Evolutionary conservation across 2,329 filamentous ascomycete genomes (phyloP), one percentile per base, ranked within the genome.

Genomic region (Fusarium metavorans): DNA sequence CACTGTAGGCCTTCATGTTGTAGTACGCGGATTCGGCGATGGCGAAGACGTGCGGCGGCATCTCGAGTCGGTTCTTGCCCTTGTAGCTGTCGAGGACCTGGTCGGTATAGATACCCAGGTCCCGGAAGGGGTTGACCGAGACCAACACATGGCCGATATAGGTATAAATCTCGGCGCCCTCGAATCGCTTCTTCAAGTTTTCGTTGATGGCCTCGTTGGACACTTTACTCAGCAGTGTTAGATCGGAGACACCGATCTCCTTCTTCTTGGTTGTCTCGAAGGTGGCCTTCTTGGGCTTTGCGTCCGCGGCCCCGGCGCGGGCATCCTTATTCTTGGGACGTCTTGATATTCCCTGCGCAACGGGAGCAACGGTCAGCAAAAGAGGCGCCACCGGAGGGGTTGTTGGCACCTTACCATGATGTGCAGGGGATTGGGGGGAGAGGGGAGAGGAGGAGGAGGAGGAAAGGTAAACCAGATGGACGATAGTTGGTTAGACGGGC

Each of bases 141-240:
- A 99, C 97, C 89, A 99, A 85, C 84, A 99, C 97, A 93, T 98
- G 96, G 86, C 97, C 97, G 83, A 99, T 99, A 85, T 99, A 99
- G 81, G 97, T 99, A 87, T 99, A 99, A 83, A 99, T 99, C 86
- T 99, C 96, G 83, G 90, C 93, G 88, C 96, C 95, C 82, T 98
- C 95, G 84, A 99, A 99, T 72, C 97, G 92, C 87, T 98, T 97
- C 89, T 98, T 98, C 83, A 99, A 84, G 84, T 99, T 99, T 67
- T 98, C 97, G 86, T 99, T 99, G 88, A 99, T 99, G 71, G 96
- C 95, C 84, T 99, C 97, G 84, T 99, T 98, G 76, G 95, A 98
- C 76, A 99, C 97, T 85, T 98, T 98, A 88, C 95, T 98, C 82
- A 99, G 93, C 80, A 99, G 88, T 5, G 97, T 99, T 82, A 99